Percentiles rank a stretch among this genome's conserved stretches.
Conservation (phyloP, 2,329 filamentous ascomycete genomes). For the Fusarium sarcochroum region DNA sequence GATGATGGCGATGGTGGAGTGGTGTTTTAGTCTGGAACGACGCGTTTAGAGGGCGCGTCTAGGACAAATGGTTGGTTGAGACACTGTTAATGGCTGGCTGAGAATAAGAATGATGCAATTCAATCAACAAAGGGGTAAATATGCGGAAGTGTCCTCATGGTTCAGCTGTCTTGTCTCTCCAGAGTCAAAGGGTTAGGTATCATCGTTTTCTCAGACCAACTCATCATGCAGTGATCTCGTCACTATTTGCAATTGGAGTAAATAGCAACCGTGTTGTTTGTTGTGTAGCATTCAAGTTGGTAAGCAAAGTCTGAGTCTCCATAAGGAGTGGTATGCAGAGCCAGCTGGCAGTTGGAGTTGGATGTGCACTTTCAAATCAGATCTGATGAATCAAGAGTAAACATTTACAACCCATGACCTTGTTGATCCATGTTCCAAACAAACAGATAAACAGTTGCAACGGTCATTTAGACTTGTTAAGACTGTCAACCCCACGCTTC, state of each 20-base stretch:
- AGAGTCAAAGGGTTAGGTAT: conserved; percentile 2
- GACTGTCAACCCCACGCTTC: conserved; percentile 17
- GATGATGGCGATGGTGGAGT: conserved; percentile 31
- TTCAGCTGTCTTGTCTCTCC: background rate
- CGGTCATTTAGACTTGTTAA: background rate
- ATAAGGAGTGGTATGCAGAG: conserved; percentile 13
- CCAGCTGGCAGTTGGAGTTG: conserved; percentile 20
- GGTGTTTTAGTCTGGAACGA: conserved; percentile 35
- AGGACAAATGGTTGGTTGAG: conserved; percentile 25
- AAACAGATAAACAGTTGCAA: conserved; percentile 7
- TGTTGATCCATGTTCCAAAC: conserved; percentile 10
- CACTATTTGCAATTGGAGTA: conserved; percentile 31
- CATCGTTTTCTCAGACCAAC: conserved; percentile 25
- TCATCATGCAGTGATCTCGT: conserved; percentile 34
- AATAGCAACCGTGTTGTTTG: conserved; percentile 41
- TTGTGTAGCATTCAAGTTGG: conserved; percentile 2
- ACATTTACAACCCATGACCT: conserved; percentile 1
- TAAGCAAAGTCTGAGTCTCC: background rate
- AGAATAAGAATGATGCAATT: conserved; percentile 17
- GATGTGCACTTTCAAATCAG: background rate
- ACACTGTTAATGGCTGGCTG: conserved; percentile 26
- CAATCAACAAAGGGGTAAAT: background rate
- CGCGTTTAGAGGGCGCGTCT: conserved; percentile 39
- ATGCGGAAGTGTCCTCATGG: background rate
- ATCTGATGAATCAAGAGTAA: background rate